phyloP scores from a whole-genome alignment of 371 early-diverging fungal species.

The Rhizopus delemar region DNA sequence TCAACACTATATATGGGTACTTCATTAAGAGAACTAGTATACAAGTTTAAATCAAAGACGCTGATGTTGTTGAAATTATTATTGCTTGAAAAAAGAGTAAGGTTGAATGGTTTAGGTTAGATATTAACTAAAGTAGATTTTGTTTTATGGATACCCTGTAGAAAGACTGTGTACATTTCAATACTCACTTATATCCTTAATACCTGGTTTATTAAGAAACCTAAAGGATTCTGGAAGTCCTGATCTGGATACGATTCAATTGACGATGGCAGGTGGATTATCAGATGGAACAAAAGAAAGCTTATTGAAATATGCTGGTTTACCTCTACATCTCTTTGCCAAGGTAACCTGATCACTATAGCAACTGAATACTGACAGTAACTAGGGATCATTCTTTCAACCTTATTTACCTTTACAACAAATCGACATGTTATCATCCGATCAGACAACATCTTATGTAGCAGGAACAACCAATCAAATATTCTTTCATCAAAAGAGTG shows the following conservation, averaged over 20 bases:
- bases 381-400: constrained; percentile 75
- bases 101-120: neutral
- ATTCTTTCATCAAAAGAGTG: constrained; percentile 72
- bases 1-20: constrained; percentile 72
- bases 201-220: constrained; percentile 65
- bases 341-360: constrained; percentile 40
- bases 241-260: constrained; percentile 39
- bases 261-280: constrained; percentile 32
- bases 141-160: constrained; percentile 82
- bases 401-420: constrained; percentile 87
- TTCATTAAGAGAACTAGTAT: constrained; percentile 69
- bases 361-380: neutral
- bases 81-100: constrained; percentile 70
- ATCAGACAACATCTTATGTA: constrained; percentile 68
- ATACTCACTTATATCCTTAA: constrained; percentile 73
- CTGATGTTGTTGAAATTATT: constrained; percentile 75
- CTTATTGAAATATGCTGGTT: constrained; percentile 58
- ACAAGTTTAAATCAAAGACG: constrained; percentile 75
- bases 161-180: constrained; percentile 80
- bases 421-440: constrained; percentile 72
- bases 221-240: constrained; percentile 71
- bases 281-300: constrained; percentile 48
- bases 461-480: constrained; percentile 83
- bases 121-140: constrained; percentile 47
- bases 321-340: constrained; percentile 76